A percentile compares a stretch with the other conserved stretches of the same genome.
phyloP scores from a whole-genome alignment of 164 flowering plant species.

The Sedum album region DNA sequence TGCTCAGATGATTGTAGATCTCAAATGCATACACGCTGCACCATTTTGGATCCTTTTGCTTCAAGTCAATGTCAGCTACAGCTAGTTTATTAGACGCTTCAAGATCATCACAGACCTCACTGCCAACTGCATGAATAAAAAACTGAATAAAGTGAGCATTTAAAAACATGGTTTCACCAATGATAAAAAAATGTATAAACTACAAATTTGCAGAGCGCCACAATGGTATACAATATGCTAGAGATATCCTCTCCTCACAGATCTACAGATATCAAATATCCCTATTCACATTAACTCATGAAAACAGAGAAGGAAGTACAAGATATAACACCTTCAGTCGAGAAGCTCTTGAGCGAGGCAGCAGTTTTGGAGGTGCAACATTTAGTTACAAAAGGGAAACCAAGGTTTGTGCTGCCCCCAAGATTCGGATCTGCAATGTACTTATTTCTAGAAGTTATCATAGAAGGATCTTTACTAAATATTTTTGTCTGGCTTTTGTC shows the following conservation, averaged over 20 bases:
- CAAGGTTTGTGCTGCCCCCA: background rate
- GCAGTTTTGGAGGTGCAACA: background rate
- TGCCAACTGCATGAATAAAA: conserved; percentile 22
- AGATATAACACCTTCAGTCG: background rate
- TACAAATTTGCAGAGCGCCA: background rate
- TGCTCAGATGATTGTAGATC: conserved; percentile 24
- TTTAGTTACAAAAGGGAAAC: background rate
- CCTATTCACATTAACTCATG: background rate
- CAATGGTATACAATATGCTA: no score
- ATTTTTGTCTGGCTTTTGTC: background rate
- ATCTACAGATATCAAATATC: background rate
- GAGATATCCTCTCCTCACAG: background rate
- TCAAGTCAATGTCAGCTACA: conserved; percentile 35
- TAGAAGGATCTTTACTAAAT: background rate
- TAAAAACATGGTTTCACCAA: background rate
- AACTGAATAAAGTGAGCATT: background rate
- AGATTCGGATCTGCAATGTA: background rate
- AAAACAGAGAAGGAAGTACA: background rate
- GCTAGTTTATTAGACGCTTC: conserved; percentile 11
- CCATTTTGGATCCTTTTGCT: conserved; percentile 32
- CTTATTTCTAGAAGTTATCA: background rate
- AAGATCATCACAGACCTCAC: conserved; percentile 9
- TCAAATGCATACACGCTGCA: conserved; percentile 43
- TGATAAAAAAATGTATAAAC: background rate
- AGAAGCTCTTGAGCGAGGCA: background rate